Evolutionary conservation across 1,139 yeast genomes (phyloP).

Genomic region (Saccharomyces hybrid): DNA sequence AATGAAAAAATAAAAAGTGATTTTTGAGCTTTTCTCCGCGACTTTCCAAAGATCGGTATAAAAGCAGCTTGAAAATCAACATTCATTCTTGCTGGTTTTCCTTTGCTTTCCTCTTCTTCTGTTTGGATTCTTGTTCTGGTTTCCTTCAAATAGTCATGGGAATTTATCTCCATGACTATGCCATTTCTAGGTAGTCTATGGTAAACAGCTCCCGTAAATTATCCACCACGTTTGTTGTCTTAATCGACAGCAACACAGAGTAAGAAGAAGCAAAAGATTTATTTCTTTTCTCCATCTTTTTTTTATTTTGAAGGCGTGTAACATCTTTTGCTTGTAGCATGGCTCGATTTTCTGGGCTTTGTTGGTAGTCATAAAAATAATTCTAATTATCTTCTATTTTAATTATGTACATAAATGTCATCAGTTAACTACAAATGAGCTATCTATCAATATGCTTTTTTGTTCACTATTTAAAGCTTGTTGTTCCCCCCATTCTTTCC

Average conservation of each 20-base stretch:
- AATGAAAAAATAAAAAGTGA: background rate
- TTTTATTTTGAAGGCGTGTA: constrained; percentile 32
- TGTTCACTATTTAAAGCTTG: constrained; percentile 2
- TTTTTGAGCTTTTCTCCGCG: background rate
- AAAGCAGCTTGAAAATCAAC: background rate
- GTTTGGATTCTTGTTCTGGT: background rate
- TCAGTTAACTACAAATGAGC: constrained; percentile 2
- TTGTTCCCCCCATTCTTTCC: background rate
- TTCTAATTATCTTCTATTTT: constrained; percentile 1
- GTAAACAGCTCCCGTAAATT: constrained; percentile 34
- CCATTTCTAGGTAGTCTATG: constrained; percentile 27
- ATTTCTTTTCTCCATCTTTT: constrained; percentile 10
- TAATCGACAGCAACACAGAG: constrained; percentile 20
- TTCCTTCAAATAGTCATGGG: constrained; percentile 14
- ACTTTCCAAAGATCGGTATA: background rate
- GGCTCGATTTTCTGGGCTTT: background rate
- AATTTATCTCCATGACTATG: constrained; percentile 32
- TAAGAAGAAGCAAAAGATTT: constrained; percentile 13
- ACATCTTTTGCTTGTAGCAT: constrained; percentile 14
- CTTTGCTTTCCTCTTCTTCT: background rate
- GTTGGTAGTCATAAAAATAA: background rate
- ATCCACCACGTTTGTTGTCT: constrained; percentile 16
- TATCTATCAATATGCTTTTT: constrained; percentile 1
- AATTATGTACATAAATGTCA: background rate
- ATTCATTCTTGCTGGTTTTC: background rate